Evolutionary conservation across 2,329 filamentous ascomycete species (phyloP), one percentile per base, ranked within the genome.

Genomic region (Calycina herbarum): DNA sequence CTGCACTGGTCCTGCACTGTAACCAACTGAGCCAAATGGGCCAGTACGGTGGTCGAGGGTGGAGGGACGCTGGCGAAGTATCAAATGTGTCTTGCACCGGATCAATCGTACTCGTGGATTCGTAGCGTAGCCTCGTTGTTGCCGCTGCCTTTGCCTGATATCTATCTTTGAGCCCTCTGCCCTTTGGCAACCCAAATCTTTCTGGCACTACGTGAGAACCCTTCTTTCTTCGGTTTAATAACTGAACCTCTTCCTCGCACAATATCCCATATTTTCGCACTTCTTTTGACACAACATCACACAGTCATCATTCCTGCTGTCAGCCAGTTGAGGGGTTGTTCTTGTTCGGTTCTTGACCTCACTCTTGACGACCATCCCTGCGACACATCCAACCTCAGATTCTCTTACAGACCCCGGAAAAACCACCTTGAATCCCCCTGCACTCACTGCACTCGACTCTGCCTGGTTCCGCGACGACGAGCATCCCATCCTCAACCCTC

Each of bases 381-480:
- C 58, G 58, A 42, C 58, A 60, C 35, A 60, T 60, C 58, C 20
- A 54, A 27, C 48, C 48, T 54, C 48, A 54, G 35, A 60, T 31
- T 40, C 58, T 60, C 58, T 48, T 60, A 60, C 58, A 60, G 40
- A 42, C 38, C 35, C 58, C 20, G 33, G 58, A 45, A 42, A 27
- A 60, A 42, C n/a, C 17, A 60, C 35, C 10, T 24, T 20, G 35
- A 42, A 42, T 15, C 27, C 10, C 48, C 48, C n/a, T 51, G 10
- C 24, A 11, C n/a, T 24, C 48, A 4, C 24, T 24, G 20, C 48
- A 13, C 20, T 54, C 20, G 1, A 24, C 48, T 54, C 48, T 40
- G 38, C 38, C 38, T 24, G 20, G 48, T 54, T 8, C 48, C 20
- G 48, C 48, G 8, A 51, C 7, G 48, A 51, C 48, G 48, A 51